Base-by-base conservation (phyloP, 2,329 filamentous ascomycete species). In the Aspergillus piperis region DNA sequence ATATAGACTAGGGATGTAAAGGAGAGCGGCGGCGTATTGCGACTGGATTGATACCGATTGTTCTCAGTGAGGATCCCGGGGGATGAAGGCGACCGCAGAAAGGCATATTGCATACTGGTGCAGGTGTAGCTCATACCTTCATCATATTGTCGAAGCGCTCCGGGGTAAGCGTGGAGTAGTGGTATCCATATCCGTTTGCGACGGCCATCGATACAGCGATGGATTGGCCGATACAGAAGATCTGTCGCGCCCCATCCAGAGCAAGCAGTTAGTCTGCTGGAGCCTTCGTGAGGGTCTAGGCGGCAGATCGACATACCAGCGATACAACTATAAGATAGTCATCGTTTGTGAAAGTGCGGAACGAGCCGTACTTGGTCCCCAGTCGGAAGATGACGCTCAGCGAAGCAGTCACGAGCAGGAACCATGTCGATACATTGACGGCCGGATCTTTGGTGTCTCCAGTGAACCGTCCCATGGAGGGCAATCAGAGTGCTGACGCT, bases 171-270 rank as follows among this genome's bases (percentile, higher is more conserved):
- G 62, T 57, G 5, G 38, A 48, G 3, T 27, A 58, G 48, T 68
- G 68, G 41, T 64, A 61, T 30, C 68, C 68, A 61, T 69, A 68
- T 8, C 68, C 68, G 32, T 66, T 67, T 8, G 51, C 55, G 8
- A 68, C 65, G 10, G 67, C 64, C 36, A 67, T 57, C 11, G 67
- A 67, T 48, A 69, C 54, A 11, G 42, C 56, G 8, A 66, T 47
- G 8, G 61, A 64, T 60, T 68, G 65, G 2, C 59, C 62, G 36
- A 67, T 62, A 32, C 53, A 59, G 25, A 70, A 56, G 1, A 66
- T n/a, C 62, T 65, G 50, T 36, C 3, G 4, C 6, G 2, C 11
- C 2, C 8, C 15, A 8, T 41, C 39, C 39, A 21, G 25, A 55
- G 21, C 5, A 15, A n/a, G n/a, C 21, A 30, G 38, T 49, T 32